Percentiles rank a stretch among this genome's conserved stretches.
Conservation (phyloP, 352 stramenopile species). For the Phytophthora ohioensis region DNA sequence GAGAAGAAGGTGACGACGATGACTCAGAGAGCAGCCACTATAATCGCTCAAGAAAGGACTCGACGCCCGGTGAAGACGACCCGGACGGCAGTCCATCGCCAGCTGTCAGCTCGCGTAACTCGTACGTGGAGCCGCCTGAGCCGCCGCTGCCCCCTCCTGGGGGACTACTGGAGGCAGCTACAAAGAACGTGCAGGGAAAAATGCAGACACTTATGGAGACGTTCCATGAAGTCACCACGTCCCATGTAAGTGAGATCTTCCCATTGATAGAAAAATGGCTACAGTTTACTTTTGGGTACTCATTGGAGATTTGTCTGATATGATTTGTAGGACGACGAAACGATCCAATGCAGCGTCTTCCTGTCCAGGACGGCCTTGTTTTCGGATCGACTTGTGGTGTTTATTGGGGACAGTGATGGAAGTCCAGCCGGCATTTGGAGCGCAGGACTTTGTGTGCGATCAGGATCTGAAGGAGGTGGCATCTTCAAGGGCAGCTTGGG, state of each 20-base stretch:
- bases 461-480: constrained; percentile 66
- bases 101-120: constrained; percentile 40
- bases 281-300: constrained; percentile 11
- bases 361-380: constrained; percentile 66
- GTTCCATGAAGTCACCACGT: constrained; percentile 66
- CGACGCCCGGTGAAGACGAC: constrained; percentile 45
- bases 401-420: constrained; percentile 71
- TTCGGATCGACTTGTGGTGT: constrained; percentile 70
- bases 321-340: constrained; percentile 59
- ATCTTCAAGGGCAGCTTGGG: constrained; percentile 80
- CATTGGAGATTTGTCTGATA: constrained; percentile 19
- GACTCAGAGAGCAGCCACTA: constrained; percentile 48
- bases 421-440: constrained; percentile 71
- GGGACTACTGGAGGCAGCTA: constrained; percentile 65
- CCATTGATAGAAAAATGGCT: constrained; percentile 9
- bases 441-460: constrained; percentile 66
- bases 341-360: constrained; percentile 69
- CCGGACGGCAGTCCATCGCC: constrained; percentile 46
- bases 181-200: constrained; percentile 78
- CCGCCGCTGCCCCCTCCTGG: constrained; percentile 61
- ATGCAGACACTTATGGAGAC: constrained; percentile 74
- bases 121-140: constrained; percentile 71
- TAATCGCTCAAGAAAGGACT: constrained; percentile 54
- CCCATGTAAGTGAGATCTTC: constrained; percentile 42
- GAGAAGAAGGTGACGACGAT: constrained; percentile 47